Conservation (phyloP, 2,329 filamentous ascomycete genomes). For the Plectosphaerella plurivora region DNA sequence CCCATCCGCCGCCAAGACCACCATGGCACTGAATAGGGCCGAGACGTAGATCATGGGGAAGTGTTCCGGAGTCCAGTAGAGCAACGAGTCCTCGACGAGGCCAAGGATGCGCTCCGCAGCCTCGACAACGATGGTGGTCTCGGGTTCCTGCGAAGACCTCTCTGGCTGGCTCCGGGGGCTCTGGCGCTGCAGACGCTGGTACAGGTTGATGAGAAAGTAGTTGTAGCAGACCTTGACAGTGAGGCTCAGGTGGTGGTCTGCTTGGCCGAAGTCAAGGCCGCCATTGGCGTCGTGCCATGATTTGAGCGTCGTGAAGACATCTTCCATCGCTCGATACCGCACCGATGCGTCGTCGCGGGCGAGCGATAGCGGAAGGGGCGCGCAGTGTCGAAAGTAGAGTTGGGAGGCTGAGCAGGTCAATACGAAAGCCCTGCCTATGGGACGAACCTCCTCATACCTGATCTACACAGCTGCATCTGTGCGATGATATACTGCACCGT, state of each 20-base stretch:
- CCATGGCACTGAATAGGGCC: neutral
- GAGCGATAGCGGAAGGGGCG: neutral
- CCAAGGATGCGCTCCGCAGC: neutral
- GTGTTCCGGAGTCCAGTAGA: constrained; percentile 1
- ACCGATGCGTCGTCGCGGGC: neutral
- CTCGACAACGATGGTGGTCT: neutral
- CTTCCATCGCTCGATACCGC: neutral
- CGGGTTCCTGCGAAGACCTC: too few relatives aligned
- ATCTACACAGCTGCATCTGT: constrained; percentile 3
- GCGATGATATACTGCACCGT: constrained; percentile 6
- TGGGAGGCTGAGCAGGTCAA: neutral
- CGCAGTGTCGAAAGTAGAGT: constrained; percentile 5
- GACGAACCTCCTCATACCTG: neutral
- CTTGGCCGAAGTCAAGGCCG: neutral
- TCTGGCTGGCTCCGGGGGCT: neutral
- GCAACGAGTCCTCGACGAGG: neutral
- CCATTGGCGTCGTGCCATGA: neutral
- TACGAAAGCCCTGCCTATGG: neutral
- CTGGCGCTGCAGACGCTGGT: neutral
- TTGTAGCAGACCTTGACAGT: constrained; percentile 1
- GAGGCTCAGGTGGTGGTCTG: neutral
- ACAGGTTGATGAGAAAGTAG: neutral
- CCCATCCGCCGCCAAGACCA: neutral
- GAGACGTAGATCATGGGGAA: constrained; percentile 1
- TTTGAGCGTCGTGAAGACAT: neutral